Evolutionary conservation across 495 filamentous ascomycete species (phyloP).

Genomic region (Oleoguttula mirabilis): DNA sequence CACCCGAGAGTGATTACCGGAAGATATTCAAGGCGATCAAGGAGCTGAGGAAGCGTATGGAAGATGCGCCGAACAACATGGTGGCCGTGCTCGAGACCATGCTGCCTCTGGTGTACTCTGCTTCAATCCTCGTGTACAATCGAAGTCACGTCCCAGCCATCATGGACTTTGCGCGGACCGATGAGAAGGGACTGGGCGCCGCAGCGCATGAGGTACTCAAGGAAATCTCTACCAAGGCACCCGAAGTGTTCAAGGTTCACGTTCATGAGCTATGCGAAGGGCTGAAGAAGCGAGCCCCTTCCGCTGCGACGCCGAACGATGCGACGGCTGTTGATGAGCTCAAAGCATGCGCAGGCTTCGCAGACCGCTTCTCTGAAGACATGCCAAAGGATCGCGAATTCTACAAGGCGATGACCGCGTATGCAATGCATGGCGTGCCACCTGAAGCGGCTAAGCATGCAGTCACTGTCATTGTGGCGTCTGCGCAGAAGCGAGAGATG

Average conservation of each 20-base stretch:
- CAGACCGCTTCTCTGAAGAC: slow-evolving; percentile 69
- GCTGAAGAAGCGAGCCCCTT: slow-evolving; percentile 68
- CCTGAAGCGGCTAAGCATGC: slow-evolving; percentile 84
- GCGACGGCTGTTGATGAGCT: slow-evolving; percentile 68
- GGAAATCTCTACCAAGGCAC: slow-evolving; percentile 79
- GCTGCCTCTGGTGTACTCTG: slow-evolving; percentile 71
- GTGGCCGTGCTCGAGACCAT: slow-evolving; percentile 60
- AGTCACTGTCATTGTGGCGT: slow-evolving; percentile 74
- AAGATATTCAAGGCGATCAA: slow-evolving; percentile 81
- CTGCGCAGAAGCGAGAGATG: slow-evolving; percentile 70
- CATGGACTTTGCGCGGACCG: slow-evolving; percentile 70
- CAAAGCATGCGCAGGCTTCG: slow-evolving; percentile 84
- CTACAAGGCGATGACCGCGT: slow-evolving; percentile 62
- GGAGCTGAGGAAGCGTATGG: slow-evolving; percentile 73
- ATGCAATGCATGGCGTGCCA: slow-evolving; percentile 69
- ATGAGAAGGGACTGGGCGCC: slow-evolving; percentile 61
- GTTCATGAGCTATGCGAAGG: slow-evolving; percentile 83
- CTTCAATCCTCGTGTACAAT: slow-evolving; percentile 78
- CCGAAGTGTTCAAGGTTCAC: slow-evolving; percentile 81
- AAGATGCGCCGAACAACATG: slow-evolving; percentile 43
- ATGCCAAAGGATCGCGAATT: slow-evolving; percentile 80
- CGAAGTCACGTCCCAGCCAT: slow-evolving; percentile 83
- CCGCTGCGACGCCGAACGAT: slow-evolving; percentile 49
- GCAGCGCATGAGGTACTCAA: slow-evolving; percentile 84
- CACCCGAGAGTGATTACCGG: slow-evolving; percentile 79